Base-by-base conservation (phyloP, 441 rosid species). In the Gossypium trilobum region DNA sequence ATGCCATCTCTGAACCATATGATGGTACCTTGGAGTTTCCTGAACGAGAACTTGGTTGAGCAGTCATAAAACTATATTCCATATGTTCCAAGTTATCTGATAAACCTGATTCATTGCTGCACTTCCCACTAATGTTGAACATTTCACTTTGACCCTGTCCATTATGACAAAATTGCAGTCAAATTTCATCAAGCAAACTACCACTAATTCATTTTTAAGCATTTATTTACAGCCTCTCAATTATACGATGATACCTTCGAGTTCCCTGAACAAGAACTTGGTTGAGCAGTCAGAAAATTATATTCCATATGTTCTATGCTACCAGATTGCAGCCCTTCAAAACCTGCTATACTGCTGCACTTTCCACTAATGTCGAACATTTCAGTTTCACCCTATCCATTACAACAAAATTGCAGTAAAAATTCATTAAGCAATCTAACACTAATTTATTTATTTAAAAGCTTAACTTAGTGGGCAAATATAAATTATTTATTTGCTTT, bases 361-460 rank as follows among this genome's bases (percentile, higher is more conserved):
- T 81, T 82, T 57, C 78, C 81, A n/a, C 69, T 77, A 52, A 63
- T 22, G 54, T 59, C 60, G 62, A 77, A 78, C 58, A 73, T 52
- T 57, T 82, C 85, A 33, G 64, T 77, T 68, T 67, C 87, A 46
- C 78, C 88, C 91, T 83, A 82, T 73, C 68, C 77, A 68, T 69
- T 29, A 57, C 46, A 66, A 27, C 23, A 8, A 65, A 66, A 73
- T 16, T 44, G 20, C 23, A 73, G 5, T 8, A 1, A 31, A 60
- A 51, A 31, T 19, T 14, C n/a, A 13, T 48, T 50, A 61, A 11
- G 14, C 50, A 25, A 25, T 9, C 33, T 29, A 48, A 65, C 39
- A 56, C 36, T 13, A 76, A 9, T 50, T 51, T 14, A 8, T 68
- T 51, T 25, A 64, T 22, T 31, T 33, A 64, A 64, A 61, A 72